Conservation (phyloP, 768 basidiomycete species). For the Thelephora ganbajun region DNA sequence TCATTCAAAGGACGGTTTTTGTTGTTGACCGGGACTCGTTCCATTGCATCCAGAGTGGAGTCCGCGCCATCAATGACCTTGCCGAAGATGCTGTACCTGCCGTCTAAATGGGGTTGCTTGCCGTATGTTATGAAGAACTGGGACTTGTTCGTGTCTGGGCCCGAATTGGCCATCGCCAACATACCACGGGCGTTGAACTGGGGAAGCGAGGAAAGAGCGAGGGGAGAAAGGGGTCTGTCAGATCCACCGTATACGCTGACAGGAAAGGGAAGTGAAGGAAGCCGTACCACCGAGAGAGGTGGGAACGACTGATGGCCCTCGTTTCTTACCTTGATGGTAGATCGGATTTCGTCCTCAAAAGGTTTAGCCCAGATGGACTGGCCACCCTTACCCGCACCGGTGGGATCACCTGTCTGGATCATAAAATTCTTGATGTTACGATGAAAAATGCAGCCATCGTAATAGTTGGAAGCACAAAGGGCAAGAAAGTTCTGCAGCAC, state of each 20-base stretch:
- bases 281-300: neutral
- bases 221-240: neutral
- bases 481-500: constrained; percentile 79
- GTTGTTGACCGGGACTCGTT: constrained; percentile 76
- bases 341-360: constrained; percentile 84
- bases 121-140: constrained; percentile 86
- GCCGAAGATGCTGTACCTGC: constrained; percentile 89
- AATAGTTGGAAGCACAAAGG: constrained; percentile 80
- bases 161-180: constrained; percentile 97
- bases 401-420: constrained; percentile 85
- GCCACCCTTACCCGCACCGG: constrained; percentile 88
- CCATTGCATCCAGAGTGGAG: constrained; percentile 87
- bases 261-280: constrained; percentile 13
- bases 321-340: constrained; percentile 72
- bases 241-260: neutral
- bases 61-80: constrained; percentile 99
- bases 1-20: constrained; percentile 84
- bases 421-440: constrained; percentile 95
- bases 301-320: constrained; percentile 1
- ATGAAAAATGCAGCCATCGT: constrained; percentile 78
- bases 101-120: constrained; percentile 89
- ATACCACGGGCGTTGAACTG: constrained; percentile 94
- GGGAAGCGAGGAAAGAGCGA: neutral
- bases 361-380: constrained; percentile 94
- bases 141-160: constrained; percentile 85